Base-by-base conservation (phyloP, 306 rosid species). In the Pterocarpus macrocarpus region DNA sequence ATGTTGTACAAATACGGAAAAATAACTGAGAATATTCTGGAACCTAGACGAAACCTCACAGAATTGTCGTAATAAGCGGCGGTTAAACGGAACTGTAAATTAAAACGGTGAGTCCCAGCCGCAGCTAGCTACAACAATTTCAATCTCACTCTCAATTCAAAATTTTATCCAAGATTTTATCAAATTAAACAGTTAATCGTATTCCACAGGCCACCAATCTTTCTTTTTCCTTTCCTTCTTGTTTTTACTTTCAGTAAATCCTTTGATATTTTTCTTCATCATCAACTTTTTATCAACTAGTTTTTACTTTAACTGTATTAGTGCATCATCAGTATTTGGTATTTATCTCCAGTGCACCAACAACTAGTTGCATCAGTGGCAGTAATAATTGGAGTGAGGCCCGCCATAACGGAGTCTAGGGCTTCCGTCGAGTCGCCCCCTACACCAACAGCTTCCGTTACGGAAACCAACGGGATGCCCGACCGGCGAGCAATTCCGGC, bases 401-500 rank as follows among this genome's bases (percentile, higher is more conserved):
- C 86, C 82, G 7, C 85, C 55, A 41, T 75, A 80, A 55, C 49
- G 61, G 33, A 75, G 67, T 80, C 75, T 76, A 14, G 90, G 89
- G 58, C 82, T 85, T 38, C 81, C 86, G 16, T 74, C 74, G 4
- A 63, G 49, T 3, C 66, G 84, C 80, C 85, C 62, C 22, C 64
- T 73, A 50, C 65, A 44, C 74, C 75, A 64, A 13, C 84, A 75
- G 7, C 64, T 66, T 71, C 88, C 87, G 85, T 63, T 74, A 13
- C 67, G 88, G 52, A 33, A 2, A 0, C 87, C 72, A 28, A 68
- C 45, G 2, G 85, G 74, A 64, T 73, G 79, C 62, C 53, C 63
- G 22, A 15, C 16, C n/a, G 86, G 89, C 28, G 90, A 80, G 67
- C 28, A 44, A 32, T 49, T 55, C 56, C 69, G 62, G 33, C 64